Evolutionary conservation across 176 grass and related monocot species (phyloP).

Genomic region (Saccharum officinarum): DNA sequence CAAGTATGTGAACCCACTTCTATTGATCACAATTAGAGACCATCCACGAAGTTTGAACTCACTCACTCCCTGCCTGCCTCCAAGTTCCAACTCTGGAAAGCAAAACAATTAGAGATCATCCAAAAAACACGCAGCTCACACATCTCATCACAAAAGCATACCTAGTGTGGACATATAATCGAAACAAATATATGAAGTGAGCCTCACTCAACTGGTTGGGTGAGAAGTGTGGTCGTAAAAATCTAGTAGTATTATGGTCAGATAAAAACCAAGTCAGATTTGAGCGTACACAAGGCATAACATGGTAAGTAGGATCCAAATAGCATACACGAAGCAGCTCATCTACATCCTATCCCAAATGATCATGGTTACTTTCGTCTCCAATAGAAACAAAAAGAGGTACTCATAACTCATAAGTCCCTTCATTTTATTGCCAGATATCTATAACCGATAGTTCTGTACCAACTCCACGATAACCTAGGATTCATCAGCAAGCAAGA

Average conservation of each 20-base stretch:
- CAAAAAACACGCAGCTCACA: too few relatives aligned
- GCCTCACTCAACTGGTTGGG: too few relatives aligned
- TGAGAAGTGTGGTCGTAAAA: not conserved
- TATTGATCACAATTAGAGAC: too few relatives aligned
- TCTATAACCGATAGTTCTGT: not conserved
- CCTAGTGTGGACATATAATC: too few relatives aligned
- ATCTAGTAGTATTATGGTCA: not conserved
- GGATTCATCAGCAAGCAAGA: constrained; percentile 4
- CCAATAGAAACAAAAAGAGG: not conserved
- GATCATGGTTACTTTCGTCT: not conserved
- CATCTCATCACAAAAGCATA: too few relatives aligned
- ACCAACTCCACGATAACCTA: not conserved
- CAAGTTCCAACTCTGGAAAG: too few relatives aligned
- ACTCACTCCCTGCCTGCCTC: too few relatives aligned
- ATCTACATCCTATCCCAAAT: not conserved
- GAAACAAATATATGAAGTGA: too few relatives aligned
- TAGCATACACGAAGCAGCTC: not conserved
- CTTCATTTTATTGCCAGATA: not conserved
- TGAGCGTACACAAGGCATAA: not conserved
- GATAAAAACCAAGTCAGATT: not conserved
- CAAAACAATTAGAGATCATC: too few relatives aligned
- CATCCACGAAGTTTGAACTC: too few relatives aligned
- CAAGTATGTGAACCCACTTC: too few relatives aligned
- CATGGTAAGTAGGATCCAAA: not conserved
- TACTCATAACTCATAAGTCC: not conserved